phyloP scores from a whole-genome alignment of 164 flowering plant genomes.

The Warburgia ugandensis region DNA sequence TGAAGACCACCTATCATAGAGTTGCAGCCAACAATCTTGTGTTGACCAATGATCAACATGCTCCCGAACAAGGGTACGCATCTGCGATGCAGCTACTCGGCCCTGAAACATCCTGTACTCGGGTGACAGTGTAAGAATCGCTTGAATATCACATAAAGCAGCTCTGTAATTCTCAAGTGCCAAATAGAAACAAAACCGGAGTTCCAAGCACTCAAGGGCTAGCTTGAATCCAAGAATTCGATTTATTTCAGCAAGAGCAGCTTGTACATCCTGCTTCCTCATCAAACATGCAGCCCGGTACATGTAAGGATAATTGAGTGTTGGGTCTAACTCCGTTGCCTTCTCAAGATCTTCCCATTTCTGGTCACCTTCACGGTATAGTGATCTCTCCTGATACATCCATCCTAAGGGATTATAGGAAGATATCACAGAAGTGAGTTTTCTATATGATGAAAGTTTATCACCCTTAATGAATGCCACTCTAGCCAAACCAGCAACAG shows the following conservation, averaged over 20 bases:
- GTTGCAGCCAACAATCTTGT: constrained; percentile 97
- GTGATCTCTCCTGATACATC: constrained; percentile 94
- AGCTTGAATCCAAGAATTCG: constrained; percentile 84
- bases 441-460: constrained; percentile 45
- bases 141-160: constrained; percentile 87
- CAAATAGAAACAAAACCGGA: constrained; percentile 80
- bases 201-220: constrained; percentile 88
- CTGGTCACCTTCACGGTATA: constrained; percentile 70
- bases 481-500: constrained; percentile 76
- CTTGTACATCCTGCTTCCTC: constrained; percentile 67
- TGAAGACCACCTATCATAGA: constrained; percentile 94
- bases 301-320: constrained; percentile 94
- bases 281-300: constrained; percentile 80
- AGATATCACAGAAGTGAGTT: constrained; percentile 65
- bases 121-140: constrained; percentile 85
- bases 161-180: constrained; percentile 72
- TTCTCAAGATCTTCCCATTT: constrained; percentile 71
- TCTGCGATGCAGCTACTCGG: constrained; percentile 78
- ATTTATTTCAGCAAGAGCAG: constrained; percentile 81
- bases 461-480: constrained; percentile 57
- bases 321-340: constrained; percentile 90
- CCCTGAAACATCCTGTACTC: constrained; percentile 88
- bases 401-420: constrained; percentile 72
- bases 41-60: constrained; percentile 93
- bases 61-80: constrained; percentile 77